phyloP scores from a whole-genome alignment of 1,139 yeast genomes.

The Sugiyamaella grinbergsii region DNA sequence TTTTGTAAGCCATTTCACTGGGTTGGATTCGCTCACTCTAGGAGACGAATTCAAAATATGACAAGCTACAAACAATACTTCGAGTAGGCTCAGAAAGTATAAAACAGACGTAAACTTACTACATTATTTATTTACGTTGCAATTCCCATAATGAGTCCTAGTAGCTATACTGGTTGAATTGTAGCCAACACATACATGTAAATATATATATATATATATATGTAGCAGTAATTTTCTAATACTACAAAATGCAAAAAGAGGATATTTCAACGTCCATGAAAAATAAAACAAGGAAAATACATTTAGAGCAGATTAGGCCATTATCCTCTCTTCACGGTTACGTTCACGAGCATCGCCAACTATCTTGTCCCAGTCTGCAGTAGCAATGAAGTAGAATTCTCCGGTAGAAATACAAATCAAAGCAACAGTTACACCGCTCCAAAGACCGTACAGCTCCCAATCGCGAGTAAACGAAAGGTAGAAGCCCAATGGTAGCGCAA shows the following conservation, averaged over 20 bases:
- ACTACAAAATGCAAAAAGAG: slow-evolving; percentile 5
- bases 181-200: too few relatives aligned
- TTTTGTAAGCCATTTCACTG: slow-evolving; percentile 46
- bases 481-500: slow-evolving; percentile 73
- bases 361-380: slow-evolving; percentile 58
- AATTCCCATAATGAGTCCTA: too few relatives aligned
- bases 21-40: too few relatives aligned
- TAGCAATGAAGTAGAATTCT: slow-evolving; percentile 55
- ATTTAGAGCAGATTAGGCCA: slow-evolving; percentile 3
- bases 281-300: slow-evolving; percentile 3
- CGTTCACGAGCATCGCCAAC: slow-evolving; percentile 49
- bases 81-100: too few relatives aligned
- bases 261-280: slow-evolving; percentile 3
- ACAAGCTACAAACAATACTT: too few relatives aligned
- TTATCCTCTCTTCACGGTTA: slow-evolving; percentile 22
- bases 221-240: neutral
- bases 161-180: too few relatives aligned
- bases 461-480: slow-evolving; percentile 58
- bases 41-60: too few relatives aligned
- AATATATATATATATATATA: too few relatives aligned
- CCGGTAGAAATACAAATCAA: slow-evolving; percentile 66
- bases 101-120: too few relatives aligned
- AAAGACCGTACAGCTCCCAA: slow-evolving; percentile 66
- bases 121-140: too few relatives aligned
- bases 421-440: slow-evolving; percentile 88